Evolutionary conservation across 768 basidiomycete genomes (phyloP).

Genomic region (Leccinellum luteum): DNA sequence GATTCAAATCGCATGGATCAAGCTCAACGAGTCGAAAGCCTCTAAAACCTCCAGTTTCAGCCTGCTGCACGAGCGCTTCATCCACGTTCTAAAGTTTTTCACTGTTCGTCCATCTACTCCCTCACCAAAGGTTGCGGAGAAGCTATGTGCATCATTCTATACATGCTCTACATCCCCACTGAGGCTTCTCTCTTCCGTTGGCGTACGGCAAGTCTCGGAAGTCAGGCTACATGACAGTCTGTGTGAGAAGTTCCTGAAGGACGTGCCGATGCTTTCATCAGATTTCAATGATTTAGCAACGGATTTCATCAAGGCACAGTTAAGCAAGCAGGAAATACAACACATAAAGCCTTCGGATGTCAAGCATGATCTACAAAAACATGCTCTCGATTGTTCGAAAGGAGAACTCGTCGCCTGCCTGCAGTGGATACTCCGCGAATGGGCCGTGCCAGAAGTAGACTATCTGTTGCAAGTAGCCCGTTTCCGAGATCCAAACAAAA

Average conservation of each 20-base stretch:
- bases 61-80: neutral
- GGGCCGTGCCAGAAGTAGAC: neutral
- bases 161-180: neutral
- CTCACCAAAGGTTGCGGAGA: neutral
- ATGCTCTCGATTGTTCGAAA: neutral
- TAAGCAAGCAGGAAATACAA: neutral
- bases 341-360: neutral
- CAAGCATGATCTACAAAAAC: neutral
- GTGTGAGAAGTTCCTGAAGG: slow-evolving; percentile 41
- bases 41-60: too few species aligned
- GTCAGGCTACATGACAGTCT: neutral
- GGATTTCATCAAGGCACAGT: slow-evolving; percentile 38
- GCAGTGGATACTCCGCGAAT: neutral
- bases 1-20: neutral
- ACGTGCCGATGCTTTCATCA: slow-evolving; percentile 67
- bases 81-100: neutral
- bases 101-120: neutral
- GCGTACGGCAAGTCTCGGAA: neutral
- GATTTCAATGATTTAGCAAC: slow-evolving; percentile 50
- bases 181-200: neutral
- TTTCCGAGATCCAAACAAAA: slow-evolving; percentile 44
- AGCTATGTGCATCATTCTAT: neutral
- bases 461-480: slow-evolving; percentile 25
- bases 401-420: slow-evolving; percentile 8
- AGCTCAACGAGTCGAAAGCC: neutral